phyloP scores from a whole-genome alignment of 2,329 filamentous ascomycete genomes.

The Talaromyces sp. region DNA sequence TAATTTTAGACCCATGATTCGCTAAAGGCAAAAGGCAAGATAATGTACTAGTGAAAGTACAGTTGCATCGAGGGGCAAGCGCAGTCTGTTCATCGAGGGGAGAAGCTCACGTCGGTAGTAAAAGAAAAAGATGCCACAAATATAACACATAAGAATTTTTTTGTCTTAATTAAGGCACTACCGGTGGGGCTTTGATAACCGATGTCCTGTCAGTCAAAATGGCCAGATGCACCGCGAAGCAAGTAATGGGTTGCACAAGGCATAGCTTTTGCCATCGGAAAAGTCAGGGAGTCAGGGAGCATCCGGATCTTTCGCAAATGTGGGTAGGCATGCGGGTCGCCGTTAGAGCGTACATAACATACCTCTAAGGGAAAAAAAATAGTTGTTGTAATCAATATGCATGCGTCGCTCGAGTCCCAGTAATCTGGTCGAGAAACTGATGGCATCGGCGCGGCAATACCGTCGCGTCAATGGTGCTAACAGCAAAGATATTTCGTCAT shows the following conservation, averaged over 20 bases:
- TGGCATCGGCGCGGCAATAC: neutral
- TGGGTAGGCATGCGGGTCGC: neutral
- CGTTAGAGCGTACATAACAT: neutral
- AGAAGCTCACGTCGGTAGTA: neutral
- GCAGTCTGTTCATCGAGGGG: neutral
- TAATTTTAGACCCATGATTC: conserved; percentile 8
- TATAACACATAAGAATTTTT: neutral
- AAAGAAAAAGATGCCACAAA: neutral
- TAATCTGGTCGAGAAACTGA: neutral
- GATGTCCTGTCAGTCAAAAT: neutral
- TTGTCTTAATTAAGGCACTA: neutral
- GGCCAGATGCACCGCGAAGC: neutral
- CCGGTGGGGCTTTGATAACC: neutral
- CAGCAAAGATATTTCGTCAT: neutral
- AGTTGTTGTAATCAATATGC: neutral
- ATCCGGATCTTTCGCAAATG: neutral
- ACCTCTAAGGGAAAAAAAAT: neutral
- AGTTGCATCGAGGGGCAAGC: neutral
- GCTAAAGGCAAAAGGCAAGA: neutral
- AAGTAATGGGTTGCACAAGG: neutral
- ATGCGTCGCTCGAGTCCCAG: neutral
- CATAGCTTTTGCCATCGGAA: neutral
- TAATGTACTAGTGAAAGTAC: neutral
- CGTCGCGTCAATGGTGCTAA: neutral
- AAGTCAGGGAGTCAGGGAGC: neutral